Evolutionary conservation across 768 basidiomycete genomes (phyloP).

Genomic region (Pisolithus sp.): DNA sequence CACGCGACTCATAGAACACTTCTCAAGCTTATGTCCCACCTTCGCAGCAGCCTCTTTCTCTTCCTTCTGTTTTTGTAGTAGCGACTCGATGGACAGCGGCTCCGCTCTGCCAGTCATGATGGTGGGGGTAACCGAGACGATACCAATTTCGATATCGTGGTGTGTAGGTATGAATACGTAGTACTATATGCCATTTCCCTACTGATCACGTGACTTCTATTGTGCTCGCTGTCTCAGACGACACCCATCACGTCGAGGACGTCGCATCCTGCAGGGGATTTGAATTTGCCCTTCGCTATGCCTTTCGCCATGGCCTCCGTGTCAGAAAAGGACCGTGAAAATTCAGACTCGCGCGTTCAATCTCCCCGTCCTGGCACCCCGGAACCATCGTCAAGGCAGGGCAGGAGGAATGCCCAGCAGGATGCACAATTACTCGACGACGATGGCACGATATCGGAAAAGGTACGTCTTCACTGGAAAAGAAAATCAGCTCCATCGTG

Average conservation of each 20-base stretch:
- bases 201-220: neutral
- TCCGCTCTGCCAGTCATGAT: conserved; percentile 47
- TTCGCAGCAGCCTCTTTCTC: conserved; percentile 90
- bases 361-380: conserved; percentile 55
- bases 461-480: conserved; percentile 34
- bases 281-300: conserved; percentile 7
- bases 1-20: neutral
- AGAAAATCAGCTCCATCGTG: neutral
- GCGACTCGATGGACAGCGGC: conserved; percentile 83
- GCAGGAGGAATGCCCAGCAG: conserved; percentile 44
- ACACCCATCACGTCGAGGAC: conserved; percentile 20
- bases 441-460: conserved; percentile 59
- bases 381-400: conserved; percentile 55
- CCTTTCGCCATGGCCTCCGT: conserved; percentile 11
- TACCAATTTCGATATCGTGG: no score
- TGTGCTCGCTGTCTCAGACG: neutral
- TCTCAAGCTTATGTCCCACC: conserved; percentile 35
- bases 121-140: no score
- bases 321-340: neutral
- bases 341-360: conserved; percentile 25
- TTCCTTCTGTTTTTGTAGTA: conserved; percentile 79
- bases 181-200: no score
- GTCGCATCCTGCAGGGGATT: conserved; percentile 9
- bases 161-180: no score
- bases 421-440: conserved; percentile 59